Evolutionary conservation across 139 green algal genomes (phyloP).

Genomic region (Chlamydomonas applanata): DNA sequence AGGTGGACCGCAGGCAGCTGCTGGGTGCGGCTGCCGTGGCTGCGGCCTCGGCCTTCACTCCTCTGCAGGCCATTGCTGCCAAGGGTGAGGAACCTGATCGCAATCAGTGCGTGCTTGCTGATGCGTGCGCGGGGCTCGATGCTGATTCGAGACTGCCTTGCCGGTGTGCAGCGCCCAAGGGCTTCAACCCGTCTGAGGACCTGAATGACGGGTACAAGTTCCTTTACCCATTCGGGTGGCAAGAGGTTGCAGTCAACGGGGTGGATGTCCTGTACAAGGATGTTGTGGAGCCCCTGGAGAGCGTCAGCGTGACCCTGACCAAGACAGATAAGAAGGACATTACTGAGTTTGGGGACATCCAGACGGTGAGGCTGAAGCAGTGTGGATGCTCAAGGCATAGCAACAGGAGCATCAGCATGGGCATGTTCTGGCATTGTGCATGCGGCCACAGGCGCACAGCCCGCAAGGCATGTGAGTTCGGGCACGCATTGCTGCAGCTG

Average conservation of each 20-base stretch:
- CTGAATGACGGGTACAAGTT: constrained; percentile 89
- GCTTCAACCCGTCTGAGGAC: constrained; percentile 84
- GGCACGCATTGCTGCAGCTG: too few relatives aligned
- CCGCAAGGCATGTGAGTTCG: too few relatives aligned
- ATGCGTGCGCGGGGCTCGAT: not conserved
- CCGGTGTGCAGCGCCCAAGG: constrained; percentile 40
- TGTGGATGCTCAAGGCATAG: too few relatives aligned
- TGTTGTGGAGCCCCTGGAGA: constrained; percentile 97
- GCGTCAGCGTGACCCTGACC: constrained; percentile 82
- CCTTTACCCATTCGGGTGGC: constrained; percentile 97
- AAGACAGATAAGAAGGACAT: constrained; percentile 86
- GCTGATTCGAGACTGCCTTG: not conserved
- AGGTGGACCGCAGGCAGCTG: constrained; percentile 20
- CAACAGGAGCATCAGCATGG: too few relatives aligned
- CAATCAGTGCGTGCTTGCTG: not conserved
- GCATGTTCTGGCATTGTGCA: too few relatives aligned
- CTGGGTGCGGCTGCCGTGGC: constrained; percentile 17
- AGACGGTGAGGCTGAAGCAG: not conserved
- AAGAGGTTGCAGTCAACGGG: constrained; percentile 83
- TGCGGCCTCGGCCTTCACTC: not conserved
- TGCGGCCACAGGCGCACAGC: not conserved
- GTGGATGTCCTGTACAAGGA: constrained; percentile 96
- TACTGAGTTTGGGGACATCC: constrained; percentile 74
- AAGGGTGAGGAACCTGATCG: constrained; percentile 38
- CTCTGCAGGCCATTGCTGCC: constrained; percentile 15